Conservation (phyloP, 2,329 filamentous ascomycete species). For the Aphanoascus verrucosus region DNA sequence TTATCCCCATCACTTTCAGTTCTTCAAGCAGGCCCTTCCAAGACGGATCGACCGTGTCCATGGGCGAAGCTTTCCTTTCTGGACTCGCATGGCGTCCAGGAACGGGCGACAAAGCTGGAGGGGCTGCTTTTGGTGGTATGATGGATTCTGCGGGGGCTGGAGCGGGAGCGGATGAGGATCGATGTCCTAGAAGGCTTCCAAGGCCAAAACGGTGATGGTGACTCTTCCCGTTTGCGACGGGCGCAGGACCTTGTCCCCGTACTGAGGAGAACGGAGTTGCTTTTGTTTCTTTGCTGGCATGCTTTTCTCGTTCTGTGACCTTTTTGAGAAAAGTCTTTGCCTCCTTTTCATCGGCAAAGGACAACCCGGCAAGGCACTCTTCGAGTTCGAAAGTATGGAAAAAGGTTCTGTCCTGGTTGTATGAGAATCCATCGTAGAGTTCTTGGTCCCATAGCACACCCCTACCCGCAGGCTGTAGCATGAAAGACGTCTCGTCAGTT, state of each 20-base stretch:
- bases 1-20: conserved; percentile 54
- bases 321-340: conserved; percentile 96
- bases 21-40: conserved; percentile 53
- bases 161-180: conserved; percentile 35
- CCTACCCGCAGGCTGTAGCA: conserved; percentile 55
- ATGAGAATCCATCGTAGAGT: conserved; percentile 87
- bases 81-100: conserved; percentile 27
- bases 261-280: conserved; percentile 58
- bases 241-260: conserved; percentile 40
- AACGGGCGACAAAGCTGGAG: conserved; percentile 19
- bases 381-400: conserved; percentile 97
- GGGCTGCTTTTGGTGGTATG: conserved; percentile 33
- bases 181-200: conserved; percentile 41
- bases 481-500: neutral
- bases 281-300: conserved; percentile 77
- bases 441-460: conserved; percentile 97
- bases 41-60: conserved; percentile 52
- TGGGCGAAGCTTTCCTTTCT: conserved; percentile 24
- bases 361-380: conserved; percentile 78
- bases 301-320: conserved; percentile 91
- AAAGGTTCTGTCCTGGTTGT: conserved; percentile 95
- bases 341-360: conserved; percentile 94
- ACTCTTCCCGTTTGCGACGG: conserved; percentile 35
- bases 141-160: conserved; percentile 37
- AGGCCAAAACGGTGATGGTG: conserved; percentile 46